Conservation (phyloP, 2,329 filamentous ascomycete genomes). For the Aureobasidium melanogenum region DNA sequence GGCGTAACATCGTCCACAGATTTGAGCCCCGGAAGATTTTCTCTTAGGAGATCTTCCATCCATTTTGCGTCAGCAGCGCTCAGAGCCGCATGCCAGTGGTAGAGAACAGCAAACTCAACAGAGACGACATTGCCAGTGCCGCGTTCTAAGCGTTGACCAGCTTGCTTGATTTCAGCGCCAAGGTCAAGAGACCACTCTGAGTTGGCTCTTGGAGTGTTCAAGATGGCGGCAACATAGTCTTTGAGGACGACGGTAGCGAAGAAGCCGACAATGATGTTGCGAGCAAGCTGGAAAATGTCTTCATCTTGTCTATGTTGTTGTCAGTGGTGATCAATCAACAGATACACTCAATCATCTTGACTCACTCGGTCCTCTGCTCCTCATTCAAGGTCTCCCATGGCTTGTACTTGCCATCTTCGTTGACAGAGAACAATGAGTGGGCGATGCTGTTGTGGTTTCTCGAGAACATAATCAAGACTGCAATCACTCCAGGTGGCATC, state of each 20-base stretch:
- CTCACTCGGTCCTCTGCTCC: slow-evolving; percentile 31
- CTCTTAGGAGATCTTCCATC: slow-evolving; percentile 35
- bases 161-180: slow-evolving; percentile 37
- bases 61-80: slow-evolving; percentile 37
- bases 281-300: slow-evolving; percentile 38
- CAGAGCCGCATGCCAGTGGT: slow-evolving; percentile 40
- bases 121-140: slow-evolving; percentile 38
- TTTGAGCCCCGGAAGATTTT: slow-evolving; percentile 29
- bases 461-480: slow-evolving; percentile 35
- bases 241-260: slow-evolving; percentile 38
- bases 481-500: slow-evolving; percentile 39
- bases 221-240: slow-evolving; percentile 39
- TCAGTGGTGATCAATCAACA: slow-evolving; percentile 5
- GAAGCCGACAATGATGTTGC: slow-evolving; percentile 41
- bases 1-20: slow-evolving; percentile 36
- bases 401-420: slow-evolving; percentile 37
- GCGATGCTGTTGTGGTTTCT: slow-evolving; percentile 39
- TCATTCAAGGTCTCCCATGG: slow-evolving; percentile 31
- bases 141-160: slow-evolving; percentile 32
- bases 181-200: slow-evolving; percentile 39
- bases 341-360: slow-evolving; percentile 9
- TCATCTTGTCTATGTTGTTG: slow-evolving; percentile 34
- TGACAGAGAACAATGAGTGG: slow-evolving; percentile 31
- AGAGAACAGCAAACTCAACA: slow-evolving; percentile 39
- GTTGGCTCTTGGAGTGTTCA: slow-evolving; percentile 37